phyloP scores from a whole-genome alignment of 2,329 filamentous ascomycete genomes.

The Albifimbria verrucaria region DNA sequence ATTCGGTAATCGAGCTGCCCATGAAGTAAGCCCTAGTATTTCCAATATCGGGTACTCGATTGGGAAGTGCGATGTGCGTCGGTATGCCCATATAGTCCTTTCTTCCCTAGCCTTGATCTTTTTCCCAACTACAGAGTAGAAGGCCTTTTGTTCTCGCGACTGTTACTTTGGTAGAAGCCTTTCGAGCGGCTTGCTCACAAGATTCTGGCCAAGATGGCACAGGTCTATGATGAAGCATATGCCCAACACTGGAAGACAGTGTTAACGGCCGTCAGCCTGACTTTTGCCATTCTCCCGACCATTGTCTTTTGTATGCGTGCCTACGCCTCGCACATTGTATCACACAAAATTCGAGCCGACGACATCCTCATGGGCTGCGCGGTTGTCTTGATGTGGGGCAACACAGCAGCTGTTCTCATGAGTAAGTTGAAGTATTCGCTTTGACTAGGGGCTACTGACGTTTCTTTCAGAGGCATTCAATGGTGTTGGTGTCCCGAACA shows the following conservation, averaged over 20 bases:
- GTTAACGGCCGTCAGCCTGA: slow-evolving; percentile 2
- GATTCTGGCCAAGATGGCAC: background rate
- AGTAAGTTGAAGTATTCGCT: no score
- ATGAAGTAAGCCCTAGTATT: no score
- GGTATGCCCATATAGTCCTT: no score
- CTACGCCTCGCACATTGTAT: slow-evolving; percentile 5
- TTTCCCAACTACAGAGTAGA: no score
- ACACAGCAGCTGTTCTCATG: slow-evolving; percentile 7
- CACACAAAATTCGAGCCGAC: slow-evolving; percentile 5
- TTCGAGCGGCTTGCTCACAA: no score
- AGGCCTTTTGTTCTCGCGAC: no score
- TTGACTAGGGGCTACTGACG: background rate
- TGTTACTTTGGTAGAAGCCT: no score
- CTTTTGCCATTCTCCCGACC: slow-evolving; percentile 6
- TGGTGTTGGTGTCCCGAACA: slow-evolving; percentile 4
- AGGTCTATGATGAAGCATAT: background rate
- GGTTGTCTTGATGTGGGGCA: slow-evolving; percentile 10
- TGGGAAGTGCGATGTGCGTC: no score
- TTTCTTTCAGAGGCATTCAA: slow-evolving; percentile 7
- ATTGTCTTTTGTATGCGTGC: slow-evolving; percentile 4
- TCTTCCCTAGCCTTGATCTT: no score
- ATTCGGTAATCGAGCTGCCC: no score
- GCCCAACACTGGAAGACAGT: slow-evolving; percentile 5
- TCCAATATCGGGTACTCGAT: no score
- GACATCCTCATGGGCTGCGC: slow-evolving; percentile 10